phyloP scores from a whole-genome alignment of 192 early-diverging fungal genomes.

The Funneliformis geosporum region DNA sequence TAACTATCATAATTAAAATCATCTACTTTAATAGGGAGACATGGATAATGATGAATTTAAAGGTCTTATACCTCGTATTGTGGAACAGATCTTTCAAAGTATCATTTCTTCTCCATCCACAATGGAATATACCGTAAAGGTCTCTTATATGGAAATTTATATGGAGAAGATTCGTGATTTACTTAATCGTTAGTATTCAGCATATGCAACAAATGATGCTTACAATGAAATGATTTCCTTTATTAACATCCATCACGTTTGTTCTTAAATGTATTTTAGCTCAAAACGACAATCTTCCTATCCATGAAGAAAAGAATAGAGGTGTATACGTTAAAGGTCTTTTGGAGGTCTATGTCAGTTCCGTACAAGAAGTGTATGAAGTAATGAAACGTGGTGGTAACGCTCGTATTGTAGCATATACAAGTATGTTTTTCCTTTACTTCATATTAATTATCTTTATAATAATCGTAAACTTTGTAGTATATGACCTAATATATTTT shows the following conservation, averaged over 20 bases:
- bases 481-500: conserved; percentile 13
- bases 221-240: neutral
- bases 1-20: neutral
- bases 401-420: conserved; percentile 86
- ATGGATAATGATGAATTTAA: conserved; percentile 88
- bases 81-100: conserved; percentile 91
- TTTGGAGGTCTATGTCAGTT: conserved; percentile 95
- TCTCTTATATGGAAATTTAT: conserved; percentile 99
- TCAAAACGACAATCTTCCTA: conserved; percentile 85
- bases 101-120: conserved; percentile 90
- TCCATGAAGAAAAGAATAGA: conserved; percentile 95
- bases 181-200: conserved; percentile 69
- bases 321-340: conserved; percentile 99
- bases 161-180: conserved; percentile 99
- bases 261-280: conserved; percentile 48
- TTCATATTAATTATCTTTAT: conserved; percentile 1
- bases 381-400: conserved; percentile 93
- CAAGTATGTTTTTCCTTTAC: conserved; percentile 69
- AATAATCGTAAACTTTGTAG: neutral
- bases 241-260: neutral
- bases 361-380: conserved; percentile 94
- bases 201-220: neutral
- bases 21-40: conserved; percentile 69
- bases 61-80: conserved; percentile 97
- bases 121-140: conserved; percentile 97